These are phyloP conservation scores for Pleurotus giganteus DNA, from an alignment of 768 basidiomycete genomes.

Conservation along the genomic window DNA sequence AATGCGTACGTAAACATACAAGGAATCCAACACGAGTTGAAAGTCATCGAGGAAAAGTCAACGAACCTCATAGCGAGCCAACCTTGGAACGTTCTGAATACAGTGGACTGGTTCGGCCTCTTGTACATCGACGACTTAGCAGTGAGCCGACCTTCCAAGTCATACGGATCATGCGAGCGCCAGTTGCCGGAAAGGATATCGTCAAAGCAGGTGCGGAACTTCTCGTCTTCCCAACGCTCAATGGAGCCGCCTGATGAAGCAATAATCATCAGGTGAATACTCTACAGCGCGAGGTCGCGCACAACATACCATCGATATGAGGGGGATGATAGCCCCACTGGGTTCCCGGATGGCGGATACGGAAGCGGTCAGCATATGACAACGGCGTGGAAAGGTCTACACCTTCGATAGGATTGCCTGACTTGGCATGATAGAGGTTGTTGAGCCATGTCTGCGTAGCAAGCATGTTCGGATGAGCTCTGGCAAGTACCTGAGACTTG, in stretches of 20 bases:
- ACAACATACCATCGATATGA: conserved; percentile 19
- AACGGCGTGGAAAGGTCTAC: conserved; percentile 53
- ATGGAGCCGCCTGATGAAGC: conserved; percentile 49
- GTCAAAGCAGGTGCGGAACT: conserved; percentile 45
- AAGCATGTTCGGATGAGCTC: conserved; percentile 53
- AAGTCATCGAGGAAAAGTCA: conserved; percentile 21
- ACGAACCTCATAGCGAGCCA: conserved; percentile 54
- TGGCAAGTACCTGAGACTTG: conserved; percentile 50
- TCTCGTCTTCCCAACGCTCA: conserved; percentile 59
- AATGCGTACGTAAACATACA: conserved; percentile 6
- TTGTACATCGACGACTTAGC: conserved; percentile 55
- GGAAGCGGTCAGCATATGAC: conserved; percentile 59
- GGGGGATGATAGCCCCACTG: conserved; percentile 39
- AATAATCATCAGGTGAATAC: conserved; percentile 15
- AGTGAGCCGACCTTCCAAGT: conserved; percentile 45
- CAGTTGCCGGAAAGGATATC: conserved; percentile 51
- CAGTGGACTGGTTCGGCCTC: conserved; percentile 32
- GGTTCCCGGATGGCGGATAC: conserved; percentile 58
- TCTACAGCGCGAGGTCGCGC: conserved; percentile 10
- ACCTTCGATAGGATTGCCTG: conserved; percentile 31
- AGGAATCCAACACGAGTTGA: no score
- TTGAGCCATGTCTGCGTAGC: conserved; percentile 47
- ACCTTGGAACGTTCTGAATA: conserved; percentile 54
- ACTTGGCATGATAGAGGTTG: conserved; percentile 39
- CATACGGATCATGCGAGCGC: conserved; percentile 55